Conservation (phyloP, 2,329 filamentous ascomycete species). For the Fusarium tanahbumbuense region DNA sequence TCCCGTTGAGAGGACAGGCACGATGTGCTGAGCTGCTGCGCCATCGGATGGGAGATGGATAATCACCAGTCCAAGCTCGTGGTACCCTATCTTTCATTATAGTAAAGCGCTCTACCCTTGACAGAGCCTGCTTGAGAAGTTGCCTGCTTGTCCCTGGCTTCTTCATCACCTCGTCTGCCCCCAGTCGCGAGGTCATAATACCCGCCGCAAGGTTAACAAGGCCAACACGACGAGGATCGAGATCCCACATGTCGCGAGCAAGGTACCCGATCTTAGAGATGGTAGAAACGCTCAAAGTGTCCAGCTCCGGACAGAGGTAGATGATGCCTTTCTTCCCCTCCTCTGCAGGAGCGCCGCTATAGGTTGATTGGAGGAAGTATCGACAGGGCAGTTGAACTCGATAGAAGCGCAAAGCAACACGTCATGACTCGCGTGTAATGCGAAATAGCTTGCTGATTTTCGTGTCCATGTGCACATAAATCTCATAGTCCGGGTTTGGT, state of each 20-base stretch:
- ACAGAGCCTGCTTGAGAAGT: no score
- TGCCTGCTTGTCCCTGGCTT: no score
- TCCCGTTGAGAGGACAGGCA: no score
- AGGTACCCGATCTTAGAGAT: not conserved
- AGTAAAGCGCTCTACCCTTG: no score
- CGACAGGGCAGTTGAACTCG: conserved; percentile 2
- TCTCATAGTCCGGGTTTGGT: accelerated
- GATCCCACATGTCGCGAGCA: not conserved
- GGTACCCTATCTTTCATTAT: no score
- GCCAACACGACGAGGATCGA: not conserved
- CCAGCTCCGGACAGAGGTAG: conserved; percentile 9
- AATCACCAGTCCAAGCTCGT: no score
- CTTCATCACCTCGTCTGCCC: accelerated
- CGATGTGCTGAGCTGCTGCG: no score
- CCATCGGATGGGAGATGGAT: accelerated
- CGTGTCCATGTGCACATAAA: not conserved
- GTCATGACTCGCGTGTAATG: not conserved
- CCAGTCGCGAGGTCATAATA: no score
- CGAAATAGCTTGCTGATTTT: conserved; percentile 10
- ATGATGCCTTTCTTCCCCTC: not conserved
- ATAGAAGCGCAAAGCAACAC: not conserved
- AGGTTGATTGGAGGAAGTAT: not conserved
- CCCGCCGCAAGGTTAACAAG: conserved; percentile 1
- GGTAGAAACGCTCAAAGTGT: accelerated
- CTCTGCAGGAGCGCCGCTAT: accelerated